phyloP scores from a whole-genome alignment of 768 basidiomycete genomes.

The Boletus huronensis region DNA sequence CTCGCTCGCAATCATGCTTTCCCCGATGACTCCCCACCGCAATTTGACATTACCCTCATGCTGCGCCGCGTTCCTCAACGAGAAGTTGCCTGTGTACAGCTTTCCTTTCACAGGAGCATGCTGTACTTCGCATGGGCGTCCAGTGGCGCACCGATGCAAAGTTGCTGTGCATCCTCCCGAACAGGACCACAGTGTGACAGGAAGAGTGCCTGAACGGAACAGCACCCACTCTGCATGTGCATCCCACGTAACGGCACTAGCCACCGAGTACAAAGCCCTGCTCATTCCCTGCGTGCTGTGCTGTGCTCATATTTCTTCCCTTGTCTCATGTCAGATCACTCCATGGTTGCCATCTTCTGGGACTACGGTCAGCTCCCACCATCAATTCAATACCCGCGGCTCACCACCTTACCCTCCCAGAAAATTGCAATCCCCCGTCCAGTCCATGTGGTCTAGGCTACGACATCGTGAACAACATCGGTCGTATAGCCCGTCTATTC shows the following conservation, averaged over 20 bases:
- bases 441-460: conserved; percentile 36
- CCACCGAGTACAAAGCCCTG: conserved; percentile 23
- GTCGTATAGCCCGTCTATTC: conserved; percentile 42
- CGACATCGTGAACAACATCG: conserved; percentile 42
- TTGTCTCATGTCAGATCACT: conserved; percentile 33
- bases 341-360: conserved; percentile 43
- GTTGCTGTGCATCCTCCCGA: conserved; percentile 16
- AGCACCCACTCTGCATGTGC: conserved; percentile 13
- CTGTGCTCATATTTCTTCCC: conserved; percentile 8
- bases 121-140: conserved; percentile 17
- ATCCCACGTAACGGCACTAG: conserved; percentile 7
- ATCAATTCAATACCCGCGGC: neutral
- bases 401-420: conserved; percentile 16
- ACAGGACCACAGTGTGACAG: conserved; percentile 1
- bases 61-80: conserved; percentile 2
- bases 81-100: neutral
- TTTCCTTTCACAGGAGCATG: conserved; percentile 13
- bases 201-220: conserved; percentile 10
- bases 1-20: neutral
- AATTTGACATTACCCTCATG: neutral
- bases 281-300: conserved; percentile 3
- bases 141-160: conserved; percentile 13
- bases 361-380: conserved; percentile 30
- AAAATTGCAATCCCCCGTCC: conserved; percentile 33
- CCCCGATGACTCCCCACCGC: neutral